Conservation (phyloP, 2,329 filamentous ascomycete genomes). For the Didymosphaeria variabile region DNA sequence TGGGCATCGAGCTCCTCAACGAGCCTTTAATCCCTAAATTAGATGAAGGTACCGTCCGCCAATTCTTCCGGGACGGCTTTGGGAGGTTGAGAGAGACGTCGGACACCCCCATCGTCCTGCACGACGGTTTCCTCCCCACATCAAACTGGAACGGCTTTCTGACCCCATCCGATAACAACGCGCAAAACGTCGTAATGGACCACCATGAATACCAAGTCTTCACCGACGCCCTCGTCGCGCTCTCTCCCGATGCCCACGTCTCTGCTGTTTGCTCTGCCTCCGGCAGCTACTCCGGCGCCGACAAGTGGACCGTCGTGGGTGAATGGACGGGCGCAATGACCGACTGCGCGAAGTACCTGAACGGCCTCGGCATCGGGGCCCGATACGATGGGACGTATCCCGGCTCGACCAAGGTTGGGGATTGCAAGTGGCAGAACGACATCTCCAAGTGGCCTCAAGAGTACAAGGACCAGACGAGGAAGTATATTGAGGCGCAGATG, state of each 20-base stretch:
- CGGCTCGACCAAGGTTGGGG: slow-evolving; percentile 60
- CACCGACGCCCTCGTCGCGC: slow-evolving; percentile 59
- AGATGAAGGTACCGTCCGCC: slow-evolving; percentile 56
- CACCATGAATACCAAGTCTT: slow-evolving; percentile 77
- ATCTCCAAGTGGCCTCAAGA: slow-evolving; percentile 58
- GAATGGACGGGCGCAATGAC: slow-evolving; percentile 76
- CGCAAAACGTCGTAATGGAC: slow-evolving; percentile 68
- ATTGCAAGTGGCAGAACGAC: slow-evolving; percentile 62
- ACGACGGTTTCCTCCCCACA: slow-evolving; percentile 65
- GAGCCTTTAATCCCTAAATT: slow-evolving; percentile 62
- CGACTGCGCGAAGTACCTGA: slow-evolving; percentile 62
- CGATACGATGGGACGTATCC: slow-evolving; percentile 67
- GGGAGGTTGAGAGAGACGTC: slow-evolving; percentile 56
- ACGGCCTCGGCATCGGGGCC: slow-evolving; percentile 67
- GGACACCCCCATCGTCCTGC: slow-evolving; percentile 63
- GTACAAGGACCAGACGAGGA: slow-evolving; percentile 57
- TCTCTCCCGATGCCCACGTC: slow-evolving; percentile 63
- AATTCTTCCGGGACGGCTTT: slow-evolving; percentile 66
- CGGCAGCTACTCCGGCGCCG: slow-evolving; percentile 58
- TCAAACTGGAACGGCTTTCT: slow-evolving; percentile 70
- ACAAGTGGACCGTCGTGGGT: slow-evolving; percentile 74
- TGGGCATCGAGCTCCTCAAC: slow-evolving; percentile 66
- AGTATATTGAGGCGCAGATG: slow-evolving; percentile 65
- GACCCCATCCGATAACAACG: slow-evolving; percentile 58
- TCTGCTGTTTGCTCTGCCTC: slow-evolving; percentile 65